phyloP scores from a whole-genome alignment of 139 green algal genomes.

The Trebouxia sp. region DNA sequence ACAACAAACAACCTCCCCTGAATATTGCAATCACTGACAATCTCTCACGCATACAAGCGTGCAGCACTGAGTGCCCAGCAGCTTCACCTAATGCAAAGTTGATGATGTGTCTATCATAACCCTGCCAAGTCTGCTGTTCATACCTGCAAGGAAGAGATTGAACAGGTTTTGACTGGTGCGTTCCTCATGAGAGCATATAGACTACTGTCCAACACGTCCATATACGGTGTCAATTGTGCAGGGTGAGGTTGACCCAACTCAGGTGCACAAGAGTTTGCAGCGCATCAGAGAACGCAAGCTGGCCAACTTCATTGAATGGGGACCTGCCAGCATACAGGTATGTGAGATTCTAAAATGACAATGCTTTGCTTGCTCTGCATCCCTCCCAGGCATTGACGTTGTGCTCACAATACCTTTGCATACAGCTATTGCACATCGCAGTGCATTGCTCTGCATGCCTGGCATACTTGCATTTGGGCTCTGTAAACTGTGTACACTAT shows the following conservation, averaged over 20 bases:
- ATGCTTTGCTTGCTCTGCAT: neutral
- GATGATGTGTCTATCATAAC: no score
- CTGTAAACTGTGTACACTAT: no score
- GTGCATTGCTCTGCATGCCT: neutral
- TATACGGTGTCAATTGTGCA: conserved; percentile 31
- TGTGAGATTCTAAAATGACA: neutral
- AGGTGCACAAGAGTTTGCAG: conserved; percentile 97
- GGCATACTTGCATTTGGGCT: no score
- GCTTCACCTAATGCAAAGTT: no score
- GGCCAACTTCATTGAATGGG: conserved; percentile 99
- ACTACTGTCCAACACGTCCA: neutral
- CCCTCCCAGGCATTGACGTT: neutral
- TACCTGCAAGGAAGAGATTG: neutral
- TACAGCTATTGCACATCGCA: neutral
- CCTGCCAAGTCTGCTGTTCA: no score
- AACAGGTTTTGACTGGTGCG: neutral
- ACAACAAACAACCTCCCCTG: no score
- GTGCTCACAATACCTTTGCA: no score
- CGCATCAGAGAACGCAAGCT: conserved; percentile 92
- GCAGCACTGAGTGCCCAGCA: neutral
- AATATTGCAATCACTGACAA: no score
- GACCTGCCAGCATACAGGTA: conserved; percentile 91
- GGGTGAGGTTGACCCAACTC: conserved; percentile 89
- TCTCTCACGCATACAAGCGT: no score
- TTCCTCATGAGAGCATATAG: no score